A percentile compares a stretch with the other conserved stretches of the same genome.
Evolutionary conservation across 805 yeast genomes (phyloP).

Genomic region (Maudiozyma barnettii): DNA sequence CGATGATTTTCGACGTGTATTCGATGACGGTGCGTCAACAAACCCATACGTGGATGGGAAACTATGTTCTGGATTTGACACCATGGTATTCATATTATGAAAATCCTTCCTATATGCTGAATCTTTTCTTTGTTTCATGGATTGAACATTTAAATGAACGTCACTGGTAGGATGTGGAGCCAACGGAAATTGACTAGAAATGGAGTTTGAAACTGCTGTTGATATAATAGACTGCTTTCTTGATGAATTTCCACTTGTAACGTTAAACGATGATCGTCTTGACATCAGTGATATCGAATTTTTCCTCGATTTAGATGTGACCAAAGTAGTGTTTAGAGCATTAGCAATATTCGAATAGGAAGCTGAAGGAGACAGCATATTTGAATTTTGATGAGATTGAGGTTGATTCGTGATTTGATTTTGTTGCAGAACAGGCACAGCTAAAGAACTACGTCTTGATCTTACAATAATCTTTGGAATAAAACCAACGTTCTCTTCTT

Average conservation of each 20-base stretch:
- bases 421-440: constrained; percentile 3
- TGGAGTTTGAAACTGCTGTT: constrained; percentile 14
- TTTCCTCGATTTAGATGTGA: constrained; percentile 22
- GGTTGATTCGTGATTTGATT: neutral
- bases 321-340: constrained; percentile 14
- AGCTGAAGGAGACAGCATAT: neutral
- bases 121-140: neutral
- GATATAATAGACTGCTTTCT: constrained; percentile 22
- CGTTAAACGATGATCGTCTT: constrained; percentile 26
- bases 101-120: constrained; percentile 2
- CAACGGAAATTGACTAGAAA: constrained; percentile 6
- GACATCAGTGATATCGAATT: constrained; percentile 21
- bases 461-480: constrained; percentile 30
- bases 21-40: constrained; percentile 8
- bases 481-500: constrained; percentile 28
- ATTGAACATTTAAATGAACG: neutral
- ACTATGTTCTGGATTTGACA: neutral
- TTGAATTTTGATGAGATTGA: neutral
- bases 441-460: constrained; percentile 27
- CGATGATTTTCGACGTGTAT: neutral
- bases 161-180: neutral
- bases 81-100: neutral
- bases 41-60: constrained; percentile 1
- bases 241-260: constrained; percentile 16
- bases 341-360: constrained; percentile 1